Percentiles rank a stretch among this genome's conserved stretches.
phyloP scores from a whole-genome alignment of 345 rosid genomes.

The Eucalyptus brandiana region DNA sequence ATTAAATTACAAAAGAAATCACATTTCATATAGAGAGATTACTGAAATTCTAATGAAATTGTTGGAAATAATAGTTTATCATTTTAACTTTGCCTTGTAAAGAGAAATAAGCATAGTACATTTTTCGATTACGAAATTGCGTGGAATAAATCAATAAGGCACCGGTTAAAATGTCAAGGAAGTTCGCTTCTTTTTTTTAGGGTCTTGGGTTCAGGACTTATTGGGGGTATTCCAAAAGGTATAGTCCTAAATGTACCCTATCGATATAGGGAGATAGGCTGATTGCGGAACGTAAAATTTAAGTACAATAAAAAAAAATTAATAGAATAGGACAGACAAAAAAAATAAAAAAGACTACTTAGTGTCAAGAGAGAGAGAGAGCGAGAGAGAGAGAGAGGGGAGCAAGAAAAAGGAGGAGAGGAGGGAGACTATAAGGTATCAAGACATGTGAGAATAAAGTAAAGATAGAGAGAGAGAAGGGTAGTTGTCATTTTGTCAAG shows the following conservation, averaged over 20 bases:
- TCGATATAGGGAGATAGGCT: background rate
- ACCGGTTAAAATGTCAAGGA: background rate
- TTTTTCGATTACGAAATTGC: background rate
- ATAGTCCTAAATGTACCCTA: background rate
- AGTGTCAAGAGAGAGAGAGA: background rate
- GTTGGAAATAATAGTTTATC: background rate
- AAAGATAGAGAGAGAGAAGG: background rate
- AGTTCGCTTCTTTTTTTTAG: background rate
- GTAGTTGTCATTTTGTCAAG: background rate
- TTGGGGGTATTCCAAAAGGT: background rate
- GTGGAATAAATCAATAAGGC: background rate
- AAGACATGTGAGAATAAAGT: background rate
- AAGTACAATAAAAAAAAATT: background rate
- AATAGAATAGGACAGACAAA: background rate
- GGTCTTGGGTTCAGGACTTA: background rate
- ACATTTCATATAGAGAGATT: background rate
- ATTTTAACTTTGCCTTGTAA: background rate
- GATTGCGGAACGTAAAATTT: background rate
- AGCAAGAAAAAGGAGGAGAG: background rate
- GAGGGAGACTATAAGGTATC: background rate
- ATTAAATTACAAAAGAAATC: background rate
- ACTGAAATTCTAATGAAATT: background rate
- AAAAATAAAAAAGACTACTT: background rate
- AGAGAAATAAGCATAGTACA: background rate
- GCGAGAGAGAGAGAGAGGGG: background rate